Evolutionary conservation across 129 eudicot genomes (phyloP), one percentile per base, ranked within the genome.

Genomic region (Sambucus nigra): DNA sequence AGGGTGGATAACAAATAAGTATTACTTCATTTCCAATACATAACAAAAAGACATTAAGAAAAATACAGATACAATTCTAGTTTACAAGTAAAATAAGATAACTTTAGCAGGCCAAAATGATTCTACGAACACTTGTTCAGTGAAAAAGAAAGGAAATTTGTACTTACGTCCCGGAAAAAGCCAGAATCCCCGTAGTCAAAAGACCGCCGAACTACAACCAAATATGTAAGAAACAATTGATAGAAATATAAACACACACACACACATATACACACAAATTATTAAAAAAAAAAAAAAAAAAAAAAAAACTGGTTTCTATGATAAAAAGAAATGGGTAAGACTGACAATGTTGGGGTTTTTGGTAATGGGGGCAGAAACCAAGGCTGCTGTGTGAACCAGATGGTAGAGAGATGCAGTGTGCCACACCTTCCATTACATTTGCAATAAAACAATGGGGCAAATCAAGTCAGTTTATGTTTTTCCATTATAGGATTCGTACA

Each of bases 321-420:
- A 49, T 32, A 26, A 52, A 42, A 50, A 7, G 33, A 9, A 35
- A 5, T 29, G 2, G 66, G 12, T 47, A 29, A 8, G 15, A 42
- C 83, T 72, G 72, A 89, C 98, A 57, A 82, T 68, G 62, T 76
- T 72, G 10, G 98, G 95, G 76, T 72, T 74, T 38, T 66, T 71
- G 31, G 95, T 70, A 1, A 85, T 15, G 40, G 98, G 98, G 63
- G 95, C 94, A 66, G 86, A 88, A 65, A 91, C 50, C 63, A 91
- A 51, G 42, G 95, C 95, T 11, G 98, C 89, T n/a, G 98, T 81
- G 63, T 91, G 98, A 61, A 73, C 89, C 77, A 91, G 69, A 74
- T 91, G 98, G 56, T 91, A 91, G 33, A 86, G 74, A 59, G 80
- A 79, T 26, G 98, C 98, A 1, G 95, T 91, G 15, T 82, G 79